Conservation (phyloP, 2,329 filamentous ascomycete genomes). For the Colletotrichum sp. region DNA sequence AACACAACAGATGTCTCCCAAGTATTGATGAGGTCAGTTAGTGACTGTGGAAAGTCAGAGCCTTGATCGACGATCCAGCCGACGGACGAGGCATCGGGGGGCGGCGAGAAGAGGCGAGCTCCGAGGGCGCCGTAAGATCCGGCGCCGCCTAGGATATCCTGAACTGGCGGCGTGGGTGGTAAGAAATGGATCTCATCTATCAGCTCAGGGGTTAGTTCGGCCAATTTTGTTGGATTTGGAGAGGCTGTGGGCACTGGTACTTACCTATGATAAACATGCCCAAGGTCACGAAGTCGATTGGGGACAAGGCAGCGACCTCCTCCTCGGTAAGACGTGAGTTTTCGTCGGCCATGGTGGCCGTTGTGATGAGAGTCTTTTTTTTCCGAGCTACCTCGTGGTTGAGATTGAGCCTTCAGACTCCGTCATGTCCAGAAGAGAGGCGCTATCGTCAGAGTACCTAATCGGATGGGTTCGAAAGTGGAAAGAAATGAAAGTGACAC, state of each 20-base stretch:
- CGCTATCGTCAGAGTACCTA: not conserved
- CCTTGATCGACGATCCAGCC: conserved; percentile 94
- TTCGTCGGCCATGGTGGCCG: not conserved
- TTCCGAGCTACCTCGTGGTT: not conserved
- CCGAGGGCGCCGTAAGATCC: conserved; percentile 87
- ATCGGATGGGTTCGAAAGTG: not conserved
- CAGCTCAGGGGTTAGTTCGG: not conserved
- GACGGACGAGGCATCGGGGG: conserved; percentile 66
- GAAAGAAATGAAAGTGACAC: not conserved
- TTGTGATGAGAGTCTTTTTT: not conserved
- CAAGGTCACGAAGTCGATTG: conserved; percentile 69
- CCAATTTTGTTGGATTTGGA: not conserved
- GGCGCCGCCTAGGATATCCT: conserved; percentile 84
- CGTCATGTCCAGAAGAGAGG: not conserved
- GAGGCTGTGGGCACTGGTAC: conserved; percentile 24
- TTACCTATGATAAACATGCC: conserved; percentile 78
- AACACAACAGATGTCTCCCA: conserved; percentile 80
- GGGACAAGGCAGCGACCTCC: conserved; percentile 29
- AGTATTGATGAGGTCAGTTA: conserved; percentile 66
- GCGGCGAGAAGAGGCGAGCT: conserved; percentile 83
- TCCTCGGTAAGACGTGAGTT: conserved; percentile 21
- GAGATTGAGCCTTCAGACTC: not conserved
- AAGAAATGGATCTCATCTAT: conserved; percentile 92
- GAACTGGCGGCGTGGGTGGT: conserved; percentile 69
- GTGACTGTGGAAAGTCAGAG: conserved; percentile 77